Evolutionary conservation across 129 eudicot species (phyloP), one percentile per base, ranked within the genome.

Genomic region (Deinandra increscens): DNA sequence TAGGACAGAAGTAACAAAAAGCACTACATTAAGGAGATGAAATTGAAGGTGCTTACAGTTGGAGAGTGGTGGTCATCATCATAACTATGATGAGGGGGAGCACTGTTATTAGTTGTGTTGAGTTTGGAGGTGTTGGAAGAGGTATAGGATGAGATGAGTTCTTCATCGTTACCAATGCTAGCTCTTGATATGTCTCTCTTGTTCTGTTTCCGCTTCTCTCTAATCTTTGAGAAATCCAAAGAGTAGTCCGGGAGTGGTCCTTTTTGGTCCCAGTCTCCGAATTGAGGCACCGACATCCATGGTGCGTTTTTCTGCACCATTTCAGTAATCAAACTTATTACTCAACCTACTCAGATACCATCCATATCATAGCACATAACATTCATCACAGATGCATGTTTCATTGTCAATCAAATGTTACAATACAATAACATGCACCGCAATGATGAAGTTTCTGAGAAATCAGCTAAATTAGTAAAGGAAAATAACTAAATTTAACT

Each of bases 231-330:
- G 82, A 92, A 92, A 79, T 92, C 96, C 81, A 92, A 43, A 1
- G 98, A 92, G 88, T 92, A 92, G 51, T 92, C 96, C 3, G 98
- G 98, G 67, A 92, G 65, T 11, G 63, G 87, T 5, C 94, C 96
- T 81, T 92, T 86, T 55, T 81, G 96, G 50, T 92, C 98, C 98
- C 98, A 92, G 70, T 92, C 96, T 51, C 98, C 98, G 66, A 92
- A 92, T 64, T 92, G 98, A 17, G 98, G 98, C 36, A 92, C 98
- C 9, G 98, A 92, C 78, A 92, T 78, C 98, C 98, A 92, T 69
- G 98, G 85, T 41, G 81, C 85, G 77, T 74, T 81, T 69, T 79
- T 92, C 98, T 92, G 78, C 70, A 69, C 54, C 39, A 31, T 58
- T 58, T 1, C 9, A 58, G 29, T 12, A 6, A 26, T 2, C 7